Evolutionary conservation across 2,329 filamentous ascomycete species (phyloP).

Genomic region (Penicillium brevicompactum): DNA sequence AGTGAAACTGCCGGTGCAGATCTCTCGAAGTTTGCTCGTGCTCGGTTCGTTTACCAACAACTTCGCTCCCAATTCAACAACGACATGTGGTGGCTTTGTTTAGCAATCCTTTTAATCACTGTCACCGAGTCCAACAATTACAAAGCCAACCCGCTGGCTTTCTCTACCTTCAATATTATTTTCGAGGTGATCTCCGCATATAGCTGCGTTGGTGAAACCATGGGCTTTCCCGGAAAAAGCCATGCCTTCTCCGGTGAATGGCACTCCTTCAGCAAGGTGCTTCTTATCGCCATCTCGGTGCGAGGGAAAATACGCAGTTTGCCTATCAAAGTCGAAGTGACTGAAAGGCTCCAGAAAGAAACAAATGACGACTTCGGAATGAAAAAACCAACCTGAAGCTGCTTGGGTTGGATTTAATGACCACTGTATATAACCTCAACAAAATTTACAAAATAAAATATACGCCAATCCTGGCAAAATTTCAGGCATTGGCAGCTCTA

Average conservation of each 20-base stretch:
- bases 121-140: constrained; percentile 63
- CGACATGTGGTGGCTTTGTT: constrained; percentile 68
- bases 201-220: constrained; percentile 63
- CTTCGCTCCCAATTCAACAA: constrained; percentile 66
- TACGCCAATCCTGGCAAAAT: too few relatives aligned
- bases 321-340: constrained; percentile 56
- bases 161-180: constrained; percentile 62
- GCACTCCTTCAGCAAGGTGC: constrained; percentile 59
- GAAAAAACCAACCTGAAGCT: neutral
- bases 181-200: constrained; percentile 55
- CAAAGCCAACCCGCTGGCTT: constrained; percentile 52
- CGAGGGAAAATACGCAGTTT: constrained; percentile 59
- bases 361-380: neutral
- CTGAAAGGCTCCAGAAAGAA: neutral
- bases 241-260: constrained; percentile 60
- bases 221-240: constrained; percentile 56
- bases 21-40: constrained; percentile 37
- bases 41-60: constrained; percentile 58
- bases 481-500: neutral
- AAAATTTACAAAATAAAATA: neutral
- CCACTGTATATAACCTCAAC: neutral
- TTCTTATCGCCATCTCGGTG: constrained; percentile 61
- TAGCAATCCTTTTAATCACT: constrained; percentile 62
- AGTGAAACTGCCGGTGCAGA: constrained; percentile 16
- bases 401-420: neutral